Evolutionary conservation across 352 stramenopile species (phyloP).

Genomic region (Globisporangium paddicum): DNA sequence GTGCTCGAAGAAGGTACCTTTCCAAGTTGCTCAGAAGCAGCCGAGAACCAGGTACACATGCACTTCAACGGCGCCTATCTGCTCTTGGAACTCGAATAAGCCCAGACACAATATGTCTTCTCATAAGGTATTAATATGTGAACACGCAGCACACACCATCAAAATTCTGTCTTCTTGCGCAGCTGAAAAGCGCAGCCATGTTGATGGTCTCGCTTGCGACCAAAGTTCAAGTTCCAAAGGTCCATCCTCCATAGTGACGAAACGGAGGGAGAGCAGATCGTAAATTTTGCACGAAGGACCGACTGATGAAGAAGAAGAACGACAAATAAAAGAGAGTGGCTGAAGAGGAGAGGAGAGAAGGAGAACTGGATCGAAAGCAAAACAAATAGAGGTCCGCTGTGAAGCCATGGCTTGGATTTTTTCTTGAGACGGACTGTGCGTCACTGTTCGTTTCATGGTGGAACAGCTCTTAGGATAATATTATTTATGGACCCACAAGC

Average conservation of each 20-base stretch:
- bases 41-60: too few relatives aligned
- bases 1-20: too few relatives aligned
- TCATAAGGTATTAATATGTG: too few relatives aligned
- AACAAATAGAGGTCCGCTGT: not conserved
- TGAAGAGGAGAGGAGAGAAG: not conserved
- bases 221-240: not conserved
- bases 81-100: too few relatives aligned
- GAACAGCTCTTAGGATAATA: not conserved
- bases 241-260: not conserved
- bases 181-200: conserved; percentile 1
- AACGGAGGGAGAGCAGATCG: not conserved
- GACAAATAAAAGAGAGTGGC: not conserved
- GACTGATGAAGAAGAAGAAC: too few relatives aligned
- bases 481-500: not conserved
- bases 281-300: too few relatives aligned
- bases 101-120: too few relatives aligned
- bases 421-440: not conserved
- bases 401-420: too few relatives aligned
- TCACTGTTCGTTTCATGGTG: not conserved
- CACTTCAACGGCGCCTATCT: conserved; percentile 1
- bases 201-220: not conserved
- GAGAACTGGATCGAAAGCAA: not conserved
- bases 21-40: too few relatives aligned
- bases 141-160: not conserved
- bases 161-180: not conserved